Evolutionary conservation across 371 early-diverging fungal genomes (phyloP), one percentile per base, ranked within the genome.

Genomic region (Apophysomyces trapeziformis): DNA sequence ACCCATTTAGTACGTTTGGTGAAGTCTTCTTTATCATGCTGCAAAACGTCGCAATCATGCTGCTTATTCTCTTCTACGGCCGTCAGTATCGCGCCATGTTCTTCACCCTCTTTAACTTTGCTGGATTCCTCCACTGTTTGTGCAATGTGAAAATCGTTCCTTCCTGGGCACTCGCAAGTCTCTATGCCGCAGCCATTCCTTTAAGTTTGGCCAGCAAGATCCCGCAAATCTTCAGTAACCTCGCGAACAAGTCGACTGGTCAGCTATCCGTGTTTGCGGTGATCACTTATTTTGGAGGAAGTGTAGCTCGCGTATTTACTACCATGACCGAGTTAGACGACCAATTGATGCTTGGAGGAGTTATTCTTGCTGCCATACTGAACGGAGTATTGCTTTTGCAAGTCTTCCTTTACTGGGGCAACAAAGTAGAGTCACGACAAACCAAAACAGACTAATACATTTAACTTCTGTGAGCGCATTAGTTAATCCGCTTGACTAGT

Each of bases 1-100:
- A 95, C 66, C 93, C 97, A 26, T 93, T 96, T 67, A 91, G 91
- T 39, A 96, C 97, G 7, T 98, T 89, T 76, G 96, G 96, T 60
- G 96, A 96, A 79, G 85, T 87, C 46, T 68, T 88, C 71, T 92
- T 91, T 61, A 89, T 97, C 60, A 85, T 87, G 7, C 64, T 88
- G 9, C 95, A 96, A 76, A 95, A 96, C 75, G 63, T 91, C 45
- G 64, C 89, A 18, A 93, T 96, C 70, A 73, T 91, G 43, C 66
- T 86, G n/a, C 80, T 95, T 60, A 92, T 96, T 62, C 76, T 87
- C 36, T 64, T 71, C 60, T 92, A 92, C 78, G 65, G 73, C 13
- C 79, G 87, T 12, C 77, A 69, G 37, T 26, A 56, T 26, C 46
- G 61, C 4, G 37, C 38, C 26, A 72, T 89, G 63, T 60, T 83